These are phyloP conservation scores for Mycena capillaripes DNA, from an alignment of 768 basidiomycete species.

Conservation along the genomic window DNA sequence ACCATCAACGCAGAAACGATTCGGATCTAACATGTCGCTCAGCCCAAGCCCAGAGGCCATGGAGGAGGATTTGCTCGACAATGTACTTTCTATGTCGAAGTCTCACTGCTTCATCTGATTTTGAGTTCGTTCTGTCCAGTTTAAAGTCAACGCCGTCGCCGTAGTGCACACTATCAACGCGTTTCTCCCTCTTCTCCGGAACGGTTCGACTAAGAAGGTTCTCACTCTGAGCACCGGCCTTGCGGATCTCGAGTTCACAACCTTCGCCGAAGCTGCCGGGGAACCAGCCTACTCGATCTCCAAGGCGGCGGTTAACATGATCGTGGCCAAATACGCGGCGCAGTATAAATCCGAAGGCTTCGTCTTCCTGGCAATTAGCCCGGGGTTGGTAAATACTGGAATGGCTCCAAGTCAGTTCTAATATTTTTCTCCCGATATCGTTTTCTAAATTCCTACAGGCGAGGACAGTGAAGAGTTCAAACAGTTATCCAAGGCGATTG, in stretches of 20 bases:
- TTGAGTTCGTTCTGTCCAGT: background rate
- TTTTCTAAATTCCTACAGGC: background rate
- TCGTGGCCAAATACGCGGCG: constrained; percentile 52
- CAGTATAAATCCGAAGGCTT: constrained; percentile 49
- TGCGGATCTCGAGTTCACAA: constrained; percentile 42
- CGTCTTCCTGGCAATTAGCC: constrained; percentile 53
- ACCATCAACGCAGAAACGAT: too few relatives aligned
- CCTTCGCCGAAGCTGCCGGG: constrained; percentile 24
- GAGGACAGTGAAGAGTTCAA: background rate
- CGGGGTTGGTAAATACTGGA: constrained; percentile 53
- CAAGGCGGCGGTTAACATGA: constrained; percentile 56
- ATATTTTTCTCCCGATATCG: background rate
- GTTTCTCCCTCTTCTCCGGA: background rate
- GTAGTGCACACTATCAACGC: background rate
- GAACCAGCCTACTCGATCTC: constrained; percentile 49
- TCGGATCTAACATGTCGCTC: too few relatives aligned
- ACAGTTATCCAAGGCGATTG: background rate
- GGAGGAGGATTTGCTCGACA: background rate
- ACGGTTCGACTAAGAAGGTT: constrained; percentile 41
- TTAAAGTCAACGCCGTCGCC: background rate
- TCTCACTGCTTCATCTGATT: background rate
- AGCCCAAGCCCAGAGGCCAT: background rate
- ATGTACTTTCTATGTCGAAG: background rate
- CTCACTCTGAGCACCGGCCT: constrained; percentile 48
- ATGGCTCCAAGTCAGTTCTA: background rate